Evolutionary conservation across 306 rosid genomes (phyloP).

Genomic region (Vigna mungo): DNA sequence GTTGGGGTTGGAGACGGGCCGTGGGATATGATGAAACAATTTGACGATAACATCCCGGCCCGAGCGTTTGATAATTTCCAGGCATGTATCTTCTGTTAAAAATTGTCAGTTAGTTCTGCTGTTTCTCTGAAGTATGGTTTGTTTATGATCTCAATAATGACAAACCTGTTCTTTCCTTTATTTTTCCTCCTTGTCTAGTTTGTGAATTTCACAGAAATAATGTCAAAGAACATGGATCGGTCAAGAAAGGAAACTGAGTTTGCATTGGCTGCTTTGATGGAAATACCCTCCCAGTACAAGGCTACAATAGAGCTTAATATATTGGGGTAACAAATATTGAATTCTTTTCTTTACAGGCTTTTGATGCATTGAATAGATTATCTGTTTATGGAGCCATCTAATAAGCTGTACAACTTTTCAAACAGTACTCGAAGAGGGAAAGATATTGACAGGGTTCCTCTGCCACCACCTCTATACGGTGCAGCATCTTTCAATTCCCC

Average conservation of each 20-base stretch:
- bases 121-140: not conserved
- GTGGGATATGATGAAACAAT: conserved; percentile 96
- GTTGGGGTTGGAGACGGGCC: conserved; percentile 99
- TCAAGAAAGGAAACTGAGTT: conserved; percentile 89
- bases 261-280: conserved; percentile 90
- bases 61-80: conserved; percentile 96
- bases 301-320: conserved; percentile 81
- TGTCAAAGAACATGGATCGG: conserved; percentile 77
- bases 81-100: conserved; percentile 53
- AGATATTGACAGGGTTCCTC: conserved; percentile 73
- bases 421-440: conserved; percentile 72
- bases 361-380: conserved; percentile 35
- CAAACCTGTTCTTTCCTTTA: conserved; percentile 24
- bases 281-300: conserved; percentile 92
- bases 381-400: conserved; percentile 32
- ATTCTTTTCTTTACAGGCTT: not conserved
- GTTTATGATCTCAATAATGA: conserved; percentile 8
- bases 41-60: conserved; percentile 93
- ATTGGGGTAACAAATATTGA: conserved; percentile 72
- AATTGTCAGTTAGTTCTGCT: conserved; percentile 36
- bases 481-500: conserved; percentile 59
- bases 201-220: conserved; percentile 92
- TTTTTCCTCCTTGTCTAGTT: conserved; percentile 62
- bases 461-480: conserved; percentile 88
- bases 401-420: conserved; percentile 22